Base-by-base conservation (phyloP, 768 basidiomycete genomes). In the Pleurotus djamor region DNA sequence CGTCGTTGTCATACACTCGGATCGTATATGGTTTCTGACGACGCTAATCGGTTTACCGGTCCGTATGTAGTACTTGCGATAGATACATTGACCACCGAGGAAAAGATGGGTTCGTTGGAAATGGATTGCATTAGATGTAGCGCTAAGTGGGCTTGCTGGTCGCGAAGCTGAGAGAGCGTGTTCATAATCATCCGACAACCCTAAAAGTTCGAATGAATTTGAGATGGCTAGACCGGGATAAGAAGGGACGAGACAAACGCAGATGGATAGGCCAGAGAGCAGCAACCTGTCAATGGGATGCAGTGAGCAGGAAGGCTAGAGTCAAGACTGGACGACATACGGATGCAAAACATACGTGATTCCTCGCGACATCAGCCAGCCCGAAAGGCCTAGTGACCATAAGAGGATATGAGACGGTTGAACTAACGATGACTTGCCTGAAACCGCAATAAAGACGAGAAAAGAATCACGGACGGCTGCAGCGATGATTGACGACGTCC, bases 131-230 rank as follows among this genome's bases (percentile, higher is more conserved):
- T 28, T 28, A 28, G 21, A 28, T 28, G 21, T 28, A 28, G 21
- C 21, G 3, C 21, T 28, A 28, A 28, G 21, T 28, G 21, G 21
- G 47, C 9, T n/a, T 28, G 13, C 49, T 50, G 49, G 8, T 10
- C 28, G 9, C 32, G 21, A 37, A 28, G 41, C 36, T 32, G 16
- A n/a, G 54, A 56, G 21, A 44, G 36, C 16, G 38, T 37, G 54
- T 56, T 56, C 16, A 44, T 44, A 8, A 56, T 44, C 54, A 56
- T 56, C 16, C 54, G 54, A 32, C 54, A 56, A 0, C 54, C 54
- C 54, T 56, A 44, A 16, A 10, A 44, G n/a, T 5, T 13, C n/a
- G 35, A n/a, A n/a, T 37, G 12, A 17, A 13, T 1, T 4, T 10
- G 14, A 16, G 52, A 52, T 12, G 8, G 21, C 21, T 28, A 28